These are phyloP conservation scores for Fraxinus americana DNA, from an alignment of 257 asterid species.

Conservation along the genomic window DNA sequence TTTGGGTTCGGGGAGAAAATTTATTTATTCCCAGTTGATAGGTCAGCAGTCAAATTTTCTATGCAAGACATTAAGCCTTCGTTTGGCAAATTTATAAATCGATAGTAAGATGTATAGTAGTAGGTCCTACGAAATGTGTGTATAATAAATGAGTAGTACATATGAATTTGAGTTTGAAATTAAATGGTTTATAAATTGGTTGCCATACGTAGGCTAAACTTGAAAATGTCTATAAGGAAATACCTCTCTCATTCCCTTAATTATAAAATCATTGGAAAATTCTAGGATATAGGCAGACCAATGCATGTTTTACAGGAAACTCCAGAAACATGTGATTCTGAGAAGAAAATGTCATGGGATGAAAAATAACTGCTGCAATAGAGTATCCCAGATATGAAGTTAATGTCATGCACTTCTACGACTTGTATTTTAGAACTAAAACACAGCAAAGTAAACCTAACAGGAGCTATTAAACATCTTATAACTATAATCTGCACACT, in stretches of 20 bases:
- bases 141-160: no score
- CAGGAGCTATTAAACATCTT: not conserved
- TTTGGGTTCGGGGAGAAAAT: not conserved
- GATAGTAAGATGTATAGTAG: no score
- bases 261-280: not conserved
- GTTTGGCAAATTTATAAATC: no score
- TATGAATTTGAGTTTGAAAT: no score
- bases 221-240: not conserved
- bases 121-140: no score
- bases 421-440: not conserved
- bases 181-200: no score
- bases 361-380: not conserved
- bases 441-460: not conserved
- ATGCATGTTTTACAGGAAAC: conserved; percentile 3
- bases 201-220: not conserved
- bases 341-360: not conserved
- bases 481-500: conserved; percentile 8
- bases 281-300: not conserved
- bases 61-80: conserved; percentile 1
- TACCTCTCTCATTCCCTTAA: not conserved
- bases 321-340: not conserved
- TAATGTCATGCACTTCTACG: not conserved
- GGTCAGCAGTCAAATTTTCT: not conserved
- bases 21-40: not conserved
- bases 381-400: not conserved